Base-by-base conservation (phyloP, 257 asterid species). In the Solanum tacnaense region DNA sequence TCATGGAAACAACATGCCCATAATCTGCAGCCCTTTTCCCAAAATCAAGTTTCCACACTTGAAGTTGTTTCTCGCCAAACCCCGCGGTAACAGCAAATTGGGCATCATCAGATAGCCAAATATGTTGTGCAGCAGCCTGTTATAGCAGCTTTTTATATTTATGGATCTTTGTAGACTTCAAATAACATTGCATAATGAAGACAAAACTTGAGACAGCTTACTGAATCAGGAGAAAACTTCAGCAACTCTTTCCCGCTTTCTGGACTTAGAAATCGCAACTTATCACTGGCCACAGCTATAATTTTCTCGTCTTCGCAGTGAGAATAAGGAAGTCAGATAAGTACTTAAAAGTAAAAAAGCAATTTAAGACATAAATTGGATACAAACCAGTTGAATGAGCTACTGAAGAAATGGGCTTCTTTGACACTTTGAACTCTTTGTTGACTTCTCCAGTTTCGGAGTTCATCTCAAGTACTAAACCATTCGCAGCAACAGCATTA, bases 71-170 rank as follows among this genome's bases (percentile, higher is more conserved):
- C 91, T 89, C 90, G 9, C 83, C 83, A 85, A 58, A 44, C 23
- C 89, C 92, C n/a, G 88, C 87, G 7, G 89, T 88, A 81, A 90
- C 89, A 29, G 88, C 81, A 56, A 86, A 62, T 89, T 72, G 86
- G 73, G 91, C 91, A 90, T 81, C 90, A 29, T 86, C 46, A 32
- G 90, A 87, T 89, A 84, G 76, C 56, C 91, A 89, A 78, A 90
- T 9, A 60, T 20, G 75, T 29, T 49, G 87, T 27, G 87, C 68
- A 71, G 88, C 85, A 70, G 70, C 91, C 92, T 90, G 89, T 58
- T 83, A 65, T 2, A 75, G 85, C 46, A 84, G 8, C 39, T 62
- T 46, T 13, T 76, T 60, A 88, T 46, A 31, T 29, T 60, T 31
- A 90, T 27, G 13, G 71, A 25, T 27, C 20, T 90, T 75, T 36